Conservation (phyloP, 1,284 basidiomycete species). For the Cryptococcus sp. region DNA sequence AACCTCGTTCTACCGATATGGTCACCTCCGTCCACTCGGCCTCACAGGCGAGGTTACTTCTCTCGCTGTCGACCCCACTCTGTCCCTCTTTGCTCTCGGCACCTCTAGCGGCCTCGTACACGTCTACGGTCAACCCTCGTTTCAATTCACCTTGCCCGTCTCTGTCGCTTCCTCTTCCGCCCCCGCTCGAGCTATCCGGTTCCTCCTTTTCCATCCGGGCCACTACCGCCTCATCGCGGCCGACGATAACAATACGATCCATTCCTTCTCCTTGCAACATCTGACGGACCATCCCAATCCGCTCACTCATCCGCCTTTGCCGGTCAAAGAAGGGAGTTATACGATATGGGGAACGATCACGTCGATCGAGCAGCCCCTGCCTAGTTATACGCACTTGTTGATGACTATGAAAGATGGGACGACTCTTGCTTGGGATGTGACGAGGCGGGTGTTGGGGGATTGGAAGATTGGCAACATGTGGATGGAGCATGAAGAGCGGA, state of each 20-base stretch:
- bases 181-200: conserved; percentile 30
- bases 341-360: conserved; percentile 30
- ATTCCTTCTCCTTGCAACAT: conserved; percentile 32
- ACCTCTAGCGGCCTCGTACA: conserved; percentile 41
- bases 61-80: conserved; percentile 64
- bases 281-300: conserved; percentile 33
- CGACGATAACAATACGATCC: conserved; percentile 37
- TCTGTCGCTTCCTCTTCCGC: conserved; percentile 19
- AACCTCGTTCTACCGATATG: conserved; percentile 42
- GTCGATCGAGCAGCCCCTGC: conserved; percentile 36
- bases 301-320: conserved; percentile 30
- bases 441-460: conserved; percentile 57
- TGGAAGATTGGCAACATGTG: conserved; percentile 69
- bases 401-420: conserved; percentile 44
- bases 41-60: conserved; percentile 54
- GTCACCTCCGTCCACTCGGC: conserved; percentile 41
- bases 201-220: conserved; percentile 44
- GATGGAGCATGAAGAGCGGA: conserved; percentile 65
- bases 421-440: conserved; percentile 60
- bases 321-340: conserved; percentile 26
- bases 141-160: conserved; percentile 41
- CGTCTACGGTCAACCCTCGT: conserved; percentile 36
- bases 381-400: conserved; percentile 41
- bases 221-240: conserved; percentile 39
- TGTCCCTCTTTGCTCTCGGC: conserved; percentile 68